Conservation (phyloP, 2,329 filamentous ascomycete genomes). For the Colletotrichum nymphaeae region DNA sequence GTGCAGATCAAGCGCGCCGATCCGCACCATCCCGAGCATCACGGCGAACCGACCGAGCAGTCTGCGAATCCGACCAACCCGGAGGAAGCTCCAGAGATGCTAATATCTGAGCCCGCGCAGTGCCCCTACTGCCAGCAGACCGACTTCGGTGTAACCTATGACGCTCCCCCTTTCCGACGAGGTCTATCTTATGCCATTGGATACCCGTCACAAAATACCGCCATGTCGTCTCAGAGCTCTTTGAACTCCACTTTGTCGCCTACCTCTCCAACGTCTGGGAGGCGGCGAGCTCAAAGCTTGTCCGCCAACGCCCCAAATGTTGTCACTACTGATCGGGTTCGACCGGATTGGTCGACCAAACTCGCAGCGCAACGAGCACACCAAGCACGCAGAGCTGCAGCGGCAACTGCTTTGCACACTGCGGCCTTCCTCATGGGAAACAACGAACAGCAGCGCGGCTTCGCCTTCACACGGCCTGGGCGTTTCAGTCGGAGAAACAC, state of each 20-base stretch:
- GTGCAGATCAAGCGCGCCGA: conserved; percentile 98
- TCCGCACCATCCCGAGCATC: conserved; percentile 87
- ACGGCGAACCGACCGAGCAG: conserved; percentile 54
- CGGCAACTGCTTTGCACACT: conserved; percentile 93
- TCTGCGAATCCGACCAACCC: conserved; percentile 53
- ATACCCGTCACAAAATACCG: conserved; percentile 68
- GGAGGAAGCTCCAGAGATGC: conserved; percentile 67
- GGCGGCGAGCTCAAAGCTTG: conserved; percentile 68
- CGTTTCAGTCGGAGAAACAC: conserved; percentile 69
- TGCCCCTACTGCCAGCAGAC: conserved; percentile 96
- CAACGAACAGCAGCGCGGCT: conserved; percentile 62
- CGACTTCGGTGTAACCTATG: conserved; percentile 96
- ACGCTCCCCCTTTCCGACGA: conserved; percentile 87
- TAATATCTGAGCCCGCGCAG: conserved; percentile 90
- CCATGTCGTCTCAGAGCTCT: conserved; percentile 89
- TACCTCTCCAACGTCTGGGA: conserved; percentile 48
- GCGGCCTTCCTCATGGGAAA: conserved; percentile 91
- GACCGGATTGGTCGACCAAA: conserved; percentile 95
- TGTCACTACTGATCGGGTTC: conserved; percentile 90
- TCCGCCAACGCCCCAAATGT: conserved; percentile 88
- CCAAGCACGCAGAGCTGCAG: conserved; percentile 86
- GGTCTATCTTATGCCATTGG: conserved; percentile 77
- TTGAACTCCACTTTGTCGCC: conserved; percentile 70
- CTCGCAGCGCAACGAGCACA: conserved; percentile 86
- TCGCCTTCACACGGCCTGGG: conserved; percentile 53